phyloP scores from a whole-genome alignment of 2,329 filamentous ascomycete genomes.

The Xenoacremonium recifei region DNA sequence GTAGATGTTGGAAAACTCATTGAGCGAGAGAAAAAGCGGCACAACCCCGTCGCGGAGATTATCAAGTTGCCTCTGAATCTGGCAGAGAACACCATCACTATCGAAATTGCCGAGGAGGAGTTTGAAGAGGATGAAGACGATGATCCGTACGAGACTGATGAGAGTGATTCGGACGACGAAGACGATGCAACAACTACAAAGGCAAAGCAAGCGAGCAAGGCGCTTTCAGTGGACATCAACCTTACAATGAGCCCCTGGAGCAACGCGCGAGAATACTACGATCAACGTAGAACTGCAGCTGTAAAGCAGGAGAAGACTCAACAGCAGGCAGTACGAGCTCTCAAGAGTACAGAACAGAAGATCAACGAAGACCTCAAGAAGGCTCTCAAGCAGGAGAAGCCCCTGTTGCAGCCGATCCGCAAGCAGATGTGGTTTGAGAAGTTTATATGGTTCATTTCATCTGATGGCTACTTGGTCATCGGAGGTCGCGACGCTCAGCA shows the following conservation, averaged over 20 bases:
- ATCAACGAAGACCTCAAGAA: slow-evolving; percentile 84
- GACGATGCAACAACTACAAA: slow-evolving; percentile 33
- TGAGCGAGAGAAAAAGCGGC: slow-evolving; percentile 76
- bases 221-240: slow-evolving; percentile 78
- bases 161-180: slow-evolving; percentile 48
- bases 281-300: slow-evolving; percentile 79
- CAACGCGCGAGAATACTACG: slow-evolving; percentile 90
- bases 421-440: slow-evolving; percentile 96
- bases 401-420: slow-evolving; percentile 77
- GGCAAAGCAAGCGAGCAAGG: slow-evolving; percentile 47
- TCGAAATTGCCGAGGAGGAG: slow-evolving; percentile 72
- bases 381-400: slow-evolving; percentile 87
- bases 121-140: slow-evolving; percentile 61
- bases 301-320: slow-evolving; percentile 86
- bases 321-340: slow-evolving; percentile 74
- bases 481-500: slow-evolving; percentile 87
- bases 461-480: slow-evolving; percentile 89
- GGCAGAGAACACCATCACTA: slow-evolving; percentile 82
- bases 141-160: slow-evolving; percentile 64
- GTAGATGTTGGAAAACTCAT: slow-evolving; percentile 85
- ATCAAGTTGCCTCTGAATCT: slow-evolving; percentile 88
- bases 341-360: slow-evolving; percentile 89
- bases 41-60: slow-evolving; percentile 81
- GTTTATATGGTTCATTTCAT: slow-evolving; percentile 92
- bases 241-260: slow-evolving; percentile 79